These are phyloP conservation scores for Boletus eberwhitei DNA, from an alignment of 768 basidiomycete species.

Conservation along the genomic window DNA sequence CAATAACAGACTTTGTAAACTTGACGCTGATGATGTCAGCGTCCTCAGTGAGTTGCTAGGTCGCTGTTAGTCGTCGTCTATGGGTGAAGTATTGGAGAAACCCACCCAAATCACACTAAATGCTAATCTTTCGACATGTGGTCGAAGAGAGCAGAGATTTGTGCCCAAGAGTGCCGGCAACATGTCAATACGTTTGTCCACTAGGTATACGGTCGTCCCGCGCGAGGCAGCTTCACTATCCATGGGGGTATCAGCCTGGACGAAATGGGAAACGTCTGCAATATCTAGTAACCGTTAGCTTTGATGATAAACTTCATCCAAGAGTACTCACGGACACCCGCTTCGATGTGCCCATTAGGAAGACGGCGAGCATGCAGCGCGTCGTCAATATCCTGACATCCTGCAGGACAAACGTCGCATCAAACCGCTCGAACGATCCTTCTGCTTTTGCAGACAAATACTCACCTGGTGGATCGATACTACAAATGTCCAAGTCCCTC, in stretches of 20 bases:
- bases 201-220: constrained; percentile 96
- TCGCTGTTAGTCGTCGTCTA: not conserved
- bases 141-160: constrained; percentile 90
- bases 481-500: constrained; percentile 82
- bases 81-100: not conserved
- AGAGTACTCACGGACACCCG: constrained; percentile 86
- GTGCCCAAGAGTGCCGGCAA: constrained; percentile 90
- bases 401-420: constrained; percentile 36
- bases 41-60: constrained; percentile 82
- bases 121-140: constrained; percentile 89
- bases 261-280: constrained; percentile 97
- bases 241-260: constrained; percentile 91
- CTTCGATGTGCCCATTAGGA: constrained; percentile 93
- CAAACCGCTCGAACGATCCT: constrained; percentile 2
- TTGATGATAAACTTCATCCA: not conserved
- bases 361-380: constrained; percentile 86
- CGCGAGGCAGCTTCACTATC: constrained; percentile 93
- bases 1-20: constrained; percentile 95
- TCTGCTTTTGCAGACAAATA: not conserved
- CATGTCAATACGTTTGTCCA: constrained; percentile 99
- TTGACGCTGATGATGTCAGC: constrained; percentile 88
- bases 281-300: constrained; percentile 60
- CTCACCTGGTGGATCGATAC: constrained; percentile 93
- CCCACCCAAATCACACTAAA: constrained; percentile 94
- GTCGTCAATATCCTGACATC: constrained; percentile 98